phyloP scores from a whole-genome alignment of 2,329 filamentous ascomycete species.

The Aspergillus sp. region DNA sequence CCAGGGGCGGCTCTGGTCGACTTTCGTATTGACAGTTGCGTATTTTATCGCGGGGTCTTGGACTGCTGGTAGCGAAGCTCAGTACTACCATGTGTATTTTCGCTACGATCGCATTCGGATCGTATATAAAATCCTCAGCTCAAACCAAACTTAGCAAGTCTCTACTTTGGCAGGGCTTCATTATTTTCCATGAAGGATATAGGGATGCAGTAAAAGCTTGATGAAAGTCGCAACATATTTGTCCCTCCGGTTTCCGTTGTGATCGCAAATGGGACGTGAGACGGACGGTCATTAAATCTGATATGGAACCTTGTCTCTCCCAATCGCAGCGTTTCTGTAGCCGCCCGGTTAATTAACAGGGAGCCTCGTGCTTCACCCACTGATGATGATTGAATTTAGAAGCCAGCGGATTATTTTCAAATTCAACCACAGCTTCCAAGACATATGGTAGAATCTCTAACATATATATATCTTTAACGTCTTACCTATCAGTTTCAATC shows the following conservation, averaged over 20 bases:
- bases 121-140: neutral
- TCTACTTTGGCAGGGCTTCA: neutral
- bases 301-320: neutral
- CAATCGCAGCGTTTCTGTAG: neutral
- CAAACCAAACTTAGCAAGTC: neutral
- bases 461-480: no score
- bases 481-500: no score
- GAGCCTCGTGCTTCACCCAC: no score
- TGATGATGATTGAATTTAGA: no score
- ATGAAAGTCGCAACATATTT: neutral
- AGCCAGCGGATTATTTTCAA: no score
- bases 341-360: no score
- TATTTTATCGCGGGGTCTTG: neutral
- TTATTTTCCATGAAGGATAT: neutral
- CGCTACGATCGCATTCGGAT: neutral
- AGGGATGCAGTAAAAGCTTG: neutral
- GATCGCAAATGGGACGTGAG: neutral
- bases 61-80: neutral
- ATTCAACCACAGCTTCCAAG: no score
- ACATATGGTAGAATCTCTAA: no score
- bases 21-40: neutral
- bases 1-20: neutral
- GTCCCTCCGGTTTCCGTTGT: neutral
- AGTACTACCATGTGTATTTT: neutral
- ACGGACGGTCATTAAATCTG: neutral